Conservation (phyloP, 1,139 yeast genomes). For the Debaryomycetaceae sp. region DNA sequence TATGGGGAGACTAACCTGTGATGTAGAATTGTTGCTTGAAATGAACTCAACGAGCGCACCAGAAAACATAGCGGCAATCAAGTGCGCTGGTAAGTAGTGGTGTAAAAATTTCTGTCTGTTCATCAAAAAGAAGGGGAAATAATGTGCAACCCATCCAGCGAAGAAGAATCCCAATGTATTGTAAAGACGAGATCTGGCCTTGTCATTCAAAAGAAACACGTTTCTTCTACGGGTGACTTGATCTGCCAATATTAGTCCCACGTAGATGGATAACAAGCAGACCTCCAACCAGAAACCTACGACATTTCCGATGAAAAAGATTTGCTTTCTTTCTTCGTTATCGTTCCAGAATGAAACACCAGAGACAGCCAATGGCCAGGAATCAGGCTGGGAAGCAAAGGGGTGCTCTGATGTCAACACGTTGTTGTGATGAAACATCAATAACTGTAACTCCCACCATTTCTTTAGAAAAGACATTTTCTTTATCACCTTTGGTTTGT, state of each 20-base stretch:
- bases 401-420: slow-evolving; percentile 87
- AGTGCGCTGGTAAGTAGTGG: slow-evolving; percentile 94
- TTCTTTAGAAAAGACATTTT: slow-evolving; percentile 72
- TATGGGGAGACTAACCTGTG: slow-evolving; percentile 15
- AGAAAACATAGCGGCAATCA: slow-evolving; percentile 78
- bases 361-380: slow-evolving; percentile 89
- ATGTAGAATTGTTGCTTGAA: slow-evolving; percentile 56
- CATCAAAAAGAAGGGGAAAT: slow-evolving; percentile 89
- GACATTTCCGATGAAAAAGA: slow-evolving; percentile 84
- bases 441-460: slow-evolving; percentile 83
- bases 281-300: slow-evolving; percentile 92
- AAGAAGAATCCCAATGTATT: slow-evolving; percentile 82
- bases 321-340: slow-evolving; percentile 60
- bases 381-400: slow-evolving; percentile 86
- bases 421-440: slow-evolving; percentile 92
- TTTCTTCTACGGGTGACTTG: slow-evolving; percentile 76
- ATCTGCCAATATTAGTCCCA: slow-evolving; percentile 66
- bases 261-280: slow-evolving; percentile 59
- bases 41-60: slow-evolving; percentile 82
- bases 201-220: slow-evolving; percentile 50
- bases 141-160: slow-evolving; percentile 84
- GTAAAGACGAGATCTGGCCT: slow-evolving; percentile 71
- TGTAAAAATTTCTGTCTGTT: slow-evolving; percentile 90
- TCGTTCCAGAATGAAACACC: slow-evolving; percentile 98
- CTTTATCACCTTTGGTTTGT: slow-evolving; percentile 56